Evolutionary conservation across 495 filamentous ascomycete genomes (phyloP), one percentile per base, ranked within the genome.

Genomic region (Penicillium bovifimosum): DNA sequence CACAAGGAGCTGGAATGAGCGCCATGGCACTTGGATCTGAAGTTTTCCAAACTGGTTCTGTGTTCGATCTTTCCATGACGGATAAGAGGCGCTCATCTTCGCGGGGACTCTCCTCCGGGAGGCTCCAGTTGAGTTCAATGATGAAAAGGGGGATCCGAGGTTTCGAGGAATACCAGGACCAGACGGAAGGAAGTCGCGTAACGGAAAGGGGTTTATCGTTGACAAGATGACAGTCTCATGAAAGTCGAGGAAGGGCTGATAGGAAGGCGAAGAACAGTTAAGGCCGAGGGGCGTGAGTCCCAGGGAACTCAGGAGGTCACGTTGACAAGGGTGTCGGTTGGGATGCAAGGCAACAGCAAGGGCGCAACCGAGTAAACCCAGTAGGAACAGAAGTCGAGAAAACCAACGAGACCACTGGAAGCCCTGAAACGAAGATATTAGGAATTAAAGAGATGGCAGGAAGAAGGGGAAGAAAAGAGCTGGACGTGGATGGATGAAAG

Each of bases 51-150:
- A 72, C 55, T 76, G 70, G 50, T 66, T 68, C 44, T 75, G 72
- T 32, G 71, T 71, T 41, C 74, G 72, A 64, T 77, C 74, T 70
- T 77, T 77, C 74, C 74, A 77, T 52, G 72, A 70, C 13, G 74
- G 72, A 60, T 71, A 67, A 59, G 66, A 54, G 51, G 67, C 60
- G 54, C 63, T 68, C 72, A 75, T 75, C 44, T 66, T 65, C 52
- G 60, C 63, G 61, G 58, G 43, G 40, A 62, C 56, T 52, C 57
- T 58, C 60, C 61, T 45, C 45, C 11, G 55, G 39, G 56, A 67
- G 59, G 63, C 54, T 55, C 57, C 36, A 50, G 54, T 61, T 65
- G 50, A 56, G 61, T 63, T 56, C 56, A 47, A 20, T 42, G 43
- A 24, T 39, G 41, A 40, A 41, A 41, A 50, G 45, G 42, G 43